Percentiles rank a stretch among this genome's conserved stretches.
Conservation (phyloP, 139 green algal genomes). For the Ettlia oleoabundans region DNA sequence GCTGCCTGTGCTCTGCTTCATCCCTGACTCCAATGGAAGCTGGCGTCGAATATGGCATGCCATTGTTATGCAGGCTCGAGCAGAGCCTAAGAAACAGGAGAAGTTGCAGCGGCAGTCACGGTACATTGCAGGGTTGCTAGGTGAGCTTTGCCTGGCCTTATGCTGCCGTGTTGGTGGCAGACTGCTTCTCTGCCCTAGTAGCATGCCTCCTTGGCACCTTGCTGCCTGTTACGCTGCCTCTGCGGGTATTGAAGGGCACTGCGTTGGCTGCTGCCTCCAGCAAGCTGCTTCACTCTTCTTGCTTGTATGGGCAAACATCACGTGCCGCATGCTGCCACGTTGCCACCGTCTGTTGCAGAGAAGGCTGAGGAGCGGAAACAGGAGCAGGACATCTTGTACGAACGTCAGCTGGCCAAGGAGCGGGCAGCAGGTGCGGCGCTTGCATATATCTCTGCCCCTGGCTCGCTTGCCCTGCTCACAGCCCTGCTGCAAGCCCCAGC, state of each 20-base stretch:
- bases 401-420: slow-evolving; percentile 61
- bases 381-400: slow-evolving; percentile 85
- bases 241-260: no score
- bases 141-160: slow-evolving; percentile 1
- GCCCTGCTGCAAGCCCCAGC: no score
- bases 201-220: background rate
- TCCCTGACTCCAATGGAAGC: no score
- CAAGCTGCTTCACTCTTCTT: no score
- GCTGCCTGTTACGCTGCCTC: background rate
- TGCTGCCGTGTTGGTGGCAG: background rate
- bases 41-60: no score
- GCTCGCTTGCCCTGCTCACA: no score
- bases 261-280: background rate
- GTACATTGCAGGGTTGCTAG: slow-evolving; percentile 80
- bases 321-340: no score
- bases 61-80: slow-evolving; percentile 42
- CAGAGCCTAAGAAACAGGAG: slow-evolving; percentile 68
- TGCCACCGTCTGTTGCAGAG: slow-evolving; percentile 50
- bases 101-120: slow-evolving; percentile 68
- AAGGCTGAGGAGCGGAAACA: slow-evolving; percentile 85
- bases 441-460: background rate
- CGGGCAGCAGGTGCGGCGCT: slow-evolving; percentile 34
- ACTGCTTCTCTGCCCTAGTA: background rate
- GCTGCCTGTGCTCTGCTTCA: background rate
- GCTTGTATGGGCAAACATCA: no score